Conservation (phyloP, 768 basidiomycete species). For the Pluteus cervinus region DNA sequence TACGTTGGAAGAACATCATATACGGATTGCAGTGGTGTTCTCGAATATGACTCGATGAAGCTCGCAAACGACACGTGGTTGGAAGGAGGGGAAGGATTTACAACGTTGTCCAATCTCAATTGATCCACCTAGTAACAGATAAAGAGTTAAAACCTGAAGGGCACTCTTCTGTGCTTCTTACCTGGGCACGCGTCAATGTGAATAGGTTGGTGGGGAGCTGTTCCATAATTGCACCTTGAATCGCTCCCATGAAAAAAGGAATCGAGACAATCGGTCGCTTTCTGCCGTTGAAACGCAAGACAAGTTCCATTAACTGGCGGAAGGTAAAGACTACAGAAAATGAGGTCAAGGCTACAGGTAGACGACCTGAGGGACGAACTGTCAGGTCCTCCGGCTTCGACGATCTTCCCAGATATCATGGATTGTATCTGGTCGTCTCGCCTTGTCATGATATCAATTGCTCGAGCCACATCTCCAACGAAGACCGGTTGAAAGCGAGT, state of each 20-base stretch:
- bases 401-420: slow-evolving; percentile 45
- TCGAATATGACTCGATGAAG: slow-evolving; percentile 30
- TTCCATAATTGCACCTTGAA: slow-evolving; percentile 65
- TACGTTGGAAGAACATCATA: slow-evolving; percentile 55
- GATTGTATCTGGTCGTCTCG: slow-evolving; percentile 33
- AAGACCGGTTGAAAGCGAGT: slow-evolving; percentile 70
- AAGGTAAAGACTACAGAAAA: slow-evolving; percentile 53
- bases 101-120: slow-evolving; percentile 53
- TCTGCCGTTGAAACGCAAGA: slow-evolving; percentile 47
- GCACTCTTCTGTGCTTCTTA: too few relatives aligned
- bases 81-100: slow-evolving; percentile 23
- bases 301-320: slow-evolving; percentile 57
- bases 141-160: too few relatives aligned
- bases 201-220: slow-evolving; percentile 57
- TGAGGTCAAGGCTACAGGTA: neutral
- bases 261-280: slow-evolving; percentile 55
- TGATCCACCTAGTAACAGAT: slow-evolving; percentile 47
- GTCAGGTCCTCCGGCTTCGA: slow-evolving; percentile 35
- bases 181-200: slow-evolving; percentile 68
- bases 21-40: slow-evolving; percentile 37
- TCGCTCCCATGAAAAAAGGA: slow-evolving; percentile 53
- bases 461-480: slow-evolving; percentile 59
- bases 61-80: slow-evolving; percentile 29
- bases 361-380: slow-evolving; percentile 13
- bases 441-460: slow-evolving; percentile 53